phyloP scores from a whole-genome alignment of 129 eudicot species.

The Flaveria ramosissima region DNA sequence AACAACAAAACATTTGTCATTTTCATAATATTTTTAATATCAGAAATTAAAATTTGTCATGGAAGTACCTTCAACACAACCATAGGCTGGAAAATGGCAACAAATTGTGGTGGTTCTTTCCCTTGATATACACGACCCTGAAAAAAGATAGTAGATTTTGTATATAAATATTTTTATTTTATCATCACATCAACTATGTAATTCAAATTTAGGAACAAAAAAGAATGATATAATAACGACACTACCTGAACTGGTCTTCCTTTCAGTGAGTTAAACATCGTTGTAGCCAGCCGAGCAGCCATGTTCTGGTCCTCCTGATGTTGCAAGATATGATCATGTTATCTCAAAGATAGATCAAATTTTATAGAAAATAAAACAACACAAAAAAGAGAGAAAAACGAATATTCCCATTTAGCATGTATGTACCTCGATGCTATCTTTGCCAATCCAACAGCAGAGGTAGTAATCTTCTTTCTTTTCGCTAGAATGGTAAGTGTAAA shows the following conservation, averaged over 20 bases:
- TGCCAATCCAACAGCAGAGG: constrained; percentile 92
- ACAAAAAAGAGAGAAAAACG: not conserved
- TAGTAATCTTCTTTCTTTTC: constrained; percentile 95
- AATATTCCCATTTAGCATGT: not conserved
- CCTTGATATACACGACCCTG: constrained; percentile 97
- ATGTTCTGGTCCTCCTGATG: constrained; percentile 77
- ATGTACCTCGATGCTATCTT: constrained; percentile 94
- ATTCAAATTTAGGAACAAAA: not conserved
- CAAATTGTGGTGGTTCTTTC: constrained; percentile 95
- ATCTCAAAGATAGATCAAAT: constrained; percentile 16
- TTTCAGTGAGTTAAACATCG: constrained; percentile 91
- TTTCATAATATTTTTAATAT: constrained; percentile 2
- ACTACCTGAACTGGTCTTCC: constrained; percentile 86
- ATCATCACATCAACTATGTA: constrained; percentile 7
- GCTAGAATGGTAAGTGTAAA: constrained; percentile 86
- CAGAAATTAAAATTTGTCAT: constrained; percentile 6
- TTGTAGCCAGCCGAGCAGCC: constrained; percentile 76
- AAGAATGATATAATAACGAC: not conserved
- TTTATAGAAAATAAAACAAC: not conserved
- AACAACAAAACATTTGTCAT: constrained; percentile 19
- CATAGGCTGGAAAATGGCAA: constrained; percentile 97
- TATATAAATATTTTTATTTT: not conserved
- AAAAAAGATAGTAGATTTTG: constrained; percentile 7
- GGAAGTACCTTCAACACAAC: constrained; percentile 86
- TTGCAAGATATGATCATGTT: constrained; percentile 6